Evolutionary conservation across 2,329 filamentous ascomycete genomes (phyloP).

Genomic region (Fusarium fracticaudum): DNA sequence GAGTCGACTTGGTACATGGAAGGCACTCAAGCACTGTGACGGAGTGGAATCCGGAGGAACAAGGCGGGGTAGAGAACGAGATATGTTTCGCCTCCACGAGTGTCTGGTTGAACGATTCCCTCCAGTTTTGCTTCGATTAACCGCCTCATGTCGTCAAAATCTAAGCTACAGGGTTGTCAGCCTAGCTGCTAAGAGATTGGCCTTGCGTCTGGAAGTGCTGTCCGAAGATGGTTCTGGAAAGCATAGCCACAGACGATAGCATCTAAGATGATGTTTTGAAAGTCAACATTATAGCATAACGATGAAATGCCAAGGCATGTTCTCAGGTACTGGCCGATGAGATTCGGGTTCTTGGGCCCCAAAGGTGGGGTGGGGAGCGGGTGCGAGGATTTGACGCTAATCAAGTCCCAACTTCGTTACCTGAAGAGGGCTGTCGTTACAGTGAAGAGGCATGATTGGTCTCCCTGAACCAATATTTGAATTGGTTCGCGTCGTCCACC

Average conservation of each 20-base stretch:
- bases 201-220: neutral
- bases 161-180: conserved; percentile 10
- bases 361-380: conserved; percentile 20
- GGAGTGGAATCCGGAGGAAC: conserved; percentile 8
- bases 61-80: conserved; percentile 25
- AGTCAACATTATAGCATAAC: neutral
- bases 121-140: conserved; percentile 29
- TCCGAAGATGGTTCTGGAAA: neutral
- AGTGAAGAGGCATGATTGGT: neutral
- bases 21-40: neutral
- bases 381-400: conserved; percentile 25
- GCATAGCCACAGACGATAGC: neutral
- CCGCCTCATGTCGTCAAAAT: conserved; percentile 25
- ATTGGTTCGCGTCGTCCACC: conserved; percentile 7
- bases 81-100: conserved; percentile 33
- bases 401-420: conserved; percentile 18
- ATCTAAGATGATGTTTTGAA: neutral
- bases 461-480: conserved; percentile 15
- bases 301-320: neutral
- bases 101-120: conserved; percentile 26
- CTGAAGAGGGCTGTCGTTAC: conserved; percentile 15
- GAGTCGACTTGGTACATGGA: neutral
- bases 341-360: conserved; percentile 26
- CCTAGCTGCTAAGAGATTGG: neutral
- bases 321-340: conserved; percentile 12